phyloP scores from a whole-genome alignment of 1,284 basidiomycete species.

The Boletus semigastroideus region DNA sequence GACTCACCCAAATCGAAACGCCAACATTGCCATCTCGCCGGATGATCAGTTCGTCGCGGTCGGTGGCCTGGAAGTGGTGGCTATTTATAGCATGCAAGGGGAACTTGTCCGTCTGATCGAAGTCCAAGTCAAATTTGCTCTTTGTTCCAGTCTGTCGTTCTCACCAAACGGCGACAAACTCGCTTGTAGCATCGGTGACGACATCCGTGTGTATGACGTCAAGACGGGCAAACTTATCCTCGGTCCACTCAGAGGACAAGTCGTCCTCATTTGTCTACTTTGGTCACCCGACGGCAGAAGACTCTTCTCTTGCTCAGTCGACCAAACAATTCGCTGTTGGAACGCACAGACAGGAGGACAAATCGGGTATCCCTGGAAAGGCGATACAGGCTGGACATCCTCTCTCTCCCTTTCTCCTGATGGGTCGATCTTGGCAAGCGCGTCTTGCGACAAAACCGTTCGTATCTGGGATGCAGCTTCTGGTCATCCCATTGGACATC shows the following conservation, averaged over 20 bases:
- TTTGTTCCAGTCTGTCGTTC: no score
- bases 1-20: background rate
- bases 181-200: background rate
- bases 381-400: background rate
- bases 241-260: background rate
- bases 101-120: background rate
- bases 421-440: slow-evolving; percentile 11
- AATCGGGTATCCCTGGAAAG: background rate
- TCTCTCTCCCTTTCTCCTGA: slow-evolving; percentile 11
- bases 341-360: slow-evolving; percentile 1
- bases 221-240: background rate
- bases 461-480: slow-evolving; percentile 13
- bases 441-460: slow-evolving; percentile 3
- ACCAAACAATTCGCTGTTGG: slow-evolving; percentile 14
- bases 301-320: background rate
- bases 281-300: slow-evolving; percentile 13
- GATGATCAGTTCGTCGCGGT: background rate
- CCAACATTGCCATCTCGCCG: background rate
- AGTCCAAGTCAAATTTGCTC: no score
- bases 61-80: no score
- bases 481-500: background rate
- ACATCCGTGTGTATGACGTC: background rate
- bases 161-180: slow-evolving; percentile 9
- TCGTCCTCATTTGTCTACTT: background rate
- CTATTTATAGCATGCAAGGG: background rate